These are phyloP conservation scores for Glaciozyma martinii DNA, from an alignment of 768 basidiomycete species.

Conservation along the genomic window DNA sequence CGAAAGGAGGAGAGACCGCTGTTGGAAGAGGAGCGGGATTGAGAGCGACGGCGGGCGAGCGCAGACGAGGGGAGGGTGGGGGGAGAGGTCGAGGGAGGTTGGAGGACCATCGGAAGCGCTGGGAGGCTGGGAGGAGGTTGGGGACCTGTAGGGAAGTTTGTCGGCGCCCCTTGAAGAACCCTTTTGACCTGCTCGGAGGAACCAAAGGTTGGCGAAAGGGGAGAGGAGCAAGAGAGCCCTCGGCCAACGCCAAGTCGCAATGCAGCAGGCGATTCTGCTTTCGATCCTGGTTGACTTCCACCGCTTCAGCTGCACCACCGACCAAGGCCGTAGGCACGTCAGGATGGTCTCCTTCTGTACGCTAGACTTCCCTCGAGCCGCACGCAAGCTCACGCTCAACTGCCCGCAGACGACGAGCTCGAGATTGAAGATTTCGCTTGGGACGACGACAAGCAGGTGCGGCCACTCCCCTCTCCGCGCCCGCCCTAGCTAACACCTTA, in stretches of 20 bases:
- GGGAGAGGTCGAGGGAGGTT: not conserved
- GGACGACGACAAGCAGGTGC: slow-evolving; percentile 54
- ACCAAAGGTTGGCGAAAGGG: not conserved
- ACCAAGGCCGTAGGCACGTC: not conserved
- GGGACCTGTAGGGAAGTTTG: too few species aligned
- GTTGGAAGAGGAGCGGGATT: not conserved
- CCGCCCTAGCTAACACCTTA: not conserved
- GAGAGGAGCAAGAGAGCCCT: too few species aligned
- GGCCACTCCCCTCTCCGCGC: too few species aligned
- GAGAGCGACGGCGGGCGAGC: not conserved
- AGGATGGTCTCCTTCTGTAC: not conserved
- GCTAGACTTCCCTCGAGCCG: not conserved
- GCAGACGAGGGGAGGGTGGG: not conserved
- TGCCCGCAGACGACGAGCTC: slow-evolving; percentile 64
- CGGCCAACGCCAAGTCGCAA: not conserved
- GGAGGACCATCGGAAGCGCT: not conserved
- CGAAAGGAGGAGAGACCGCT: slow-evolving; percentile 4
- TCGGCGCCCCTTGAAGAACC: too few species aligned
- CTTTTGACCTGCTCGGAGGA: not conserved
- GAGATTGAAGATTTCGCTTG: slow-evolving; percentile 95
- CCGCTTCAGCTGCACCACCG: too few species aligned
- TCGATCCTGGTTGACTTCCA: too few species aligned
- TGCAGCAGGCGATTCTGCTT: not conserved
- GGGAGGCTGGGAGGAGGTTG: too few species aligned
- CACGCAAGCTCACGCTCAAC: not conserved